These are phyloP conservation scores for Penicillium sp. DNA, from an alignment of 2,329 filamentous ascomycete species.

Conservation along the genomic window DNA sequence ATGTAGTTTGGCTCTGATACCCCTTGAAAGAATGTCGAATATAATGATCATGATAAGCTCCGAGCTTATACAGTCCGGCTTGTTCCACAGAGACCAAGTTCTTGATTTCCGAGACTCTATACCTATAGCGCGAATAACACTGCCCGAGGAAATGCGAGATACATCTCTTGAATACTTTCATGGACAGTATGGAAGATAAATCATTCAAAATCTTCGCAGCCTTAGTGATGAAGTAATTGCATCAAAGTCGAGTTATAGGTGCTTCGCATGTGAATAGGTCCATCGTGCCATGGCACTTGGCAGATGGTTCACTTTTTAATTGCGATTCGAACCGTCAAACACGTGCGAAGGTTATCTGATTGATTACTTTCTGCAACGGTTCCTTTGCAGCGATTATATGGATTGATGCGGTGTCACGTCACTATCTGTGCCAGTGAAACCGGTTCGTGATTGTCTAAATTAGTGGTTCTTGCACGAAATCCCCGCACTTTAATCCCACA, in stretches of 20 bases:
- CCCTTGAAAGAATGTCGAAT: not conserved
- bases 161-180: too few relatives aligned
- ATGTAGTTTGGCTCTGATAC: conserved; percentile 31
- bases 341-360: not conserved
- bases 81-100: not conserved
- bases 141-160: too few relatives aligned
- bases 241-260: too few relatives aligned
- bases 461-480: not conserved
- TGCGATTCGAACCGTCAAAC: not conserved
- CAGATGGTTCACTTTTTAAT: not conserved
- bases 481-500: not conserved
- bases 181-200: too few relatives aligned
- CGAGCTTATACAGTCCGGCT: not conserved
- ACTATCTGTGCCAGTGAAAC: not conserved
- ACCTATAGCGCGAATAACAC: too few relatives aligned
- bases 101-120: not conserved
- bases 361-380: not conserved
- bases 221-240: too few relatives aligned
- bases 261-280: too few relatives aligned
- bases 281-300: not conserved
- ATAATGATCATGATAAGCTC: not conserved
- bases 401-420: not conserved
- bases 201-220: too few relatives aligned
- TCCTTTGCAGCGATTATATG: not conserved
- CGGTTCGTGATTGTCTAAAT: not conserved